Evolutionary conservation across 2,329 filamentous ascomycete genomes (phyloP), one percentile per base, ranked within the genome.

Genomic region (Colletotrichum lentis): DNA sequence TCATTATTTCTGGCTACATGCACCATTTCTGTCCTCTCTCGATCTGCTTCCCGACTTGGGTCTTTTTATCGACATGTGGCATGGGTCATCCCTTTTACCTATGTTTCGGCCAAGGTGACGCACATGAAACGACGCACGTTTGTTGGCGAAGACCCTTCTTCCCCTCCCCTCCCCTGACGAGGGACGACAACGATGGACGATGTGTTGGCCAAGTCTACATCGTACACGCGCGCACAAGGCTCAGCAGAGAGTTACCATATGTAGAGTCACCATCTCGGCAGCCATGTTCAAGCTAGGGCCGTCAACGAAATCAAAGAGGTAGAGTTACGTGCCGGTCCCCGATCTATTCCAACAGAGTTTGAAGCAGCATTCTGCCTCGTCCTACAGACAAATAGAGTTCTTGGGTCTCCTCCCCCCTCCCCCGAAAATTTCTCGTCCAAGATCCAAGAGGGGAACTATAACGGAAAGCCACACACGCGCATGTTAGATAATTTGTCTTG

Each of bases 41-140:
- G 2, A 27, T 50, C 16, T n/a, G n/a, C 18, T 35, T 49, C n/a
- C 35, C 12, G 22, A 35, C 46, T 27, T 43, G 35, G 14, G 16
- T 31, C 54, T 57, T 35, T n/a, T 10, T 27, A 2, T 27, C 22
- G 11, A 35, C 12, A 14, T 12, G 12, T 22, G 24, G n/a, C 59
- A 58, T 52, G 62, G 66, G 55, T 47, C 46, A 41, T 54, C 64
- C 62, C 50, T 66, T 20, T n/a, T 59, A 16, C 7, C 14, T 20
- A 11, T 49, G 62, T 64, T 67, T 67, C 55, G 65, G 61, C 65
- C 49, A 68, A 65, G 57, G 50, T 61, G 43, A 69, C 46, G 55
- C 50, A 37, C 53, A 61, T 66, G 66, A 69, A 69, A 69, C 66
- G 39, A 56, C 37, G 50, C 55, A 56, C 55, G 49, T 64, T 46